phyloP scores from a whole-genome alignment of 495 filamentous ascomycete species.

The Xylaria telfairii region DNA sequence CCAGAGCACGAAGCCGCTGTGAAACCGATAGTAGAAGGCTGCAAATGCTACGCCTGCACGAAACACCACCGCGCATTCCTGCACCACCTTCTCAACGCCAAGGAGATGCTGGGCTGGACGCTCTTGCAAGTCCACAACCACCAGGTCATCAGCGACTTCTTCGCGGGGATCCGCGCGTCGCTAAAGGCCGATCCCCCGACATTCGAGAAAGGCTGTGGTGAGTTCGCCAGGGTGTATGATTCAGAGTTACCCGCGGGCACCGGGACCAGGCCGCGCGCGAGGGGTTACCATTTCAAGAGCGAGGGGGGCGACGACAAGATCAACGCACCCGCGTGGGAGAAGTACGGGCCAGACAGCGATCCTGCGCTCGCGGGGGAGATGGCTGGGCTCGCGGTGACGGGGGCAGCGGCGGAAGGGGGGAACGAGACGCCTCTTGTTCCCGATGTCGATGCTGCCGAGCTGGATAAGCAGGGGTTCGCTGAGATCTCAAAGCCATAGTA shows the following conservation, averaged over 20 bases:
- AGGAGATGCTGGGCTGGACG: constrained; percentile 96
- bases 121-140: constrained; percentile 92
- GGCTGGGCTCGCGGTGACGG: constrained; percentile 32
- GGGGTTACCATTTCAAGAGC: constrained; percentile 84
- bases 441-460: constrained; percentile 57
- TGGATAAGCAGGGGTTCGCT: constrained; percentile 68
- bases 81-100: constrained; percentile 82
- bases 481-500: constrained; percentile 39
- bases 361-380: not conserved
- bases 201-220: constrained; percentile 64
- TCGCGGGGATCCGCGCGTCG: constrained; percentile 64
- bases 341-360: constrained; percentile 36
- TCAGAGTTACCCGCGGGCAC: constrained; percentile 71
- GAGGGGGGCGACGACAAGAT: constrained; percentile 69
- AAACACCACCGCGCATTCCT: constrained; percentile 86
- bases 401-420: constrained; percentile 23
- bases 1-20: constrained; percentile 61
- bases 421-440: constrained; percentile 50
- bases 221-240: constrained; percentile 69
- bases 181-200: constrained; percentile 62
- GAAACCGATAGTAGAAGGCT: constrained; percentile 62
- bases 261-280: constrained; percentile 78
- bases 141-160: constrained; percentile 73
- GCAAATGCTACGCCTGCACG: constrained; percentile 83
- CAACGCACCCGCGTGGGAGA: constrained; percentile 69